Base-by-base conservation (phyloP, 2,329 filamentous ascomycete genomes). In the Aspergillus luchuensis region DNA sequence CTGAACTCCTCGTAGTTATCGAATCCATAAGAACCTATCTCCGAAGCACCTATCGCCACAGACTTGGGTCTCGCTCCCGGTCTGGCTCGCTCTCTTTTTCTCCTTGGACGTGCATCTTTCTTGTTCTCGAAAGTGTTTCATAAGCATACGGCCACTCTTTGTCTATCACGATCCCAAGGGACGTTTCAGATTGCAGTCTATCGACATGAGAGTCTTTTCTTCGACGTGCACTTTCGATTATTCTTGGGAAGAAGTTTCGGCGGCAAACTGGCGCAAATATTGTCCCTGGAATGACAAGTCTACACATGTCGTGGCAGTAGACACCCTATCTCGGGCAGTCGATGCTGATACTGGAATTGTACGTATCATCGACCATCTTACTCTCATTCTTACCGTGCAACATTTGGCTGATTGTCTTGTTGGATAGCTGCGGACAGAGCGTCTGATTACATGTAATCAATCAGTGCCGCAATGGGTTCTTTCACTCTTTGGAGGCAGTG, bases 271-370 rank as follows among this genome's bases (percentile, higher is more conserved):
- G 95, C 90, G 89, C 70, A 99, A 99, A 79, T 99, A 99, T 81
- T 96, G 92, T 72, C 94, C 94, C 19, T 98, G 95, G 94, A 99
- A 99, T 82, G 91, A 97, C 78, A 95, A 97, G 81, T 93, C 91
- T n/a, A 91, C 92, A 43, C 95, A 99, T 78, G 95, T 99, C 67
- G 88, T 96, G 67, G 93, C 92, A 67, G 95, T 98, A 72, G 95
- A 99, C 81, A 98, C 94, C 13, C 80, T 99, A 70, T 89, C 88
- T 56, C 91, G 95, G 65, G 76, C 76, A 8, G 81, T 91, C 41
- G 87, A 91, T 71, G 77, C 85, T 6, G 69, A 73, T 11, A 90
- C 88, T 43, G 87, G 88, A 71, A 89, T 91, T 69, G 86, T 89
- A 78, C 79, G 86, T 80, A 55, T 56, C 53, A 64, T 48, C 39